phyloP scores from a whole-genome alignment of 257 asterid genomes.

The Ilex asprella region DNA sequence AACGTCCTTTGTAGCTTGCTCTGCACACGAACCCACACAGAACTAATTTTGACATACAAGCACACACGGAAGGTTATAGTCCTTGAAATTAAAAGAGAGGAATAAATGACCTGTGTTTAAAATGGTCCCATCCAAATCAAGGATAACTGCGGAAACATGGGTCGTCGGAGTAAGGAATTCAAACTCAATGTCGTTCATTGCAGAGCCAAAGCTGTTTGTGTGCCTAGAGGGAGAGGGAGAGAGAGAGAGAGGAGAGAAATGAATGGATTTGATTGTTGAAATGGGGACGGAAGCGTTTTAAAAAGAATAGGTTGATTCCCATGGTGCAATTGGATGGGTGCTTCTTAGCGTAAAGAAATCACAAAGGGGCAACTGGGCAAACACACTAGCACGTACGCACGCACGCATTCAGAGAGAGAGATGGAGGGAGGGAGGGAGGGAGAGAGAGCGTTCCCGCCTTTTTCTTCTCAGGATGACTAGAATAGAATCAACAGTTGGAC shows the following conservation, averaged over 20 bases:
- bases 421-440: no score
- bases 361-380: no score
- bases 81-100: not conserved
- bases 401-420: no score
- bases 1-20: constrained; percentile 59
- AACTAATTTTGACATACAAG: not conserved
- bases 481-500: no score
- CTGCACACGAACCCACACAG: constrained; percentile 23
- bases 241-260: not conserved
- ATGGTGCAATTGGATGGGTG: constrained; percentile 16
- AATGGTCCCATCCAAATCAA: constrained; percentile 93
- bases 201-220: not conserved
- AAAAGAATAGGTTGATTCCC: constrained; percentile 15
- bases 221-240: no score
- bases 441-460: no score
- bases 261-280: no score
- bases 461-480: no score
- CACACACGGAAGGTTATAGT: constrained; percentile 1
- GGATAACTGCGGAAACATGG: constrained; percentile 53
- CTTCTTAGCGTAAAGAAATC: constrained; percentile 6
- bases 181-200: constrained; percentile 12
- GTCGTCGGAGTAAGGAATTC: constrained; percentile 7
- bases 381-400: no score
- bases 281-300: no score
- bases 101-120: constrained; percentile 52